Percentiles rank a stretch among this genome's conserved stretches.
phyloP scores from a whole-genome alignment of 164 flowering plant species.

The Vitis rotundifolia region DNA sequence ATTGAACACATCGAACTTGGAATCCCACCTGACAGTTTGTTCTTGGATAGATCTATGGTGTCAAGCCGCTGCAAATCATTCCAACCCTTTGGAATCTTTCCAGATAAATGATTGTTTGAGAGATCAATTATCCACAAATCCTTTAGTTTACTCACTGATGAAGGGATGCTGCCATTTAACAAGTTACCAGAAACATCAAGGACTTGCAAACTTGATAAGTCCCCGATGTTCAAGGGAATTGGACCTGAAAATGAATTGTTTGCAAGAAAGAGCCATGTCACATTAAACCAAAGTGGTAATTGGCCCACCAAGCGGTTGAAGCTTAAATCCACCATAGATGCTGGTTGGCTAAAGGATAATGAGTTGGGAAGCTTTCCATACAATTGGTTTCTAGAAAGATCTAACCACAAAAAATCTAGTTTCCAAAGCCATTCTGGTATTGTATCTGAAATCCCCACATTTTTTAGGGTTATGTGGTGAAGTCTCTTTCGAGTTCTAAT shows the following conservation, averaged over 20 bases:
- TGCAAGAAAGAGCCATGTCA: background rate
- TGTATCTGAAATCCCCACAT: too few relatives aligned
- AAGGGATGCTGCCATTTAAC: constrained; percentile 29
- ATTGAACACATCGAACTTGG: too few relatives aligned
- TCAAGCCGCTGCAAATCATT: too few relatives aligned
- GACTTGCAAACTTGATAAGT: background rate
- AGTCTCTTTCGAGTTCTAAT: background rate
- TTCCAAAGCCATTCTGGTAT: constrained; percentile 23
- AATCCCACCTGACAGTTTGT: too few relatives aligned
- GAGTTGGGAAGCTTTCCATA: constrained; percentile 17
- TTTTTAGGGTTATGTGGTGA: too few relatives aligned
- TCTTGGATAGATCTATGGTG: too few relatives aligned
- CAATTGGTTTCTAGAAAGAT: constrained; percentile 22
- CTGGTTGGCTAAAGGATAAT: background rate
- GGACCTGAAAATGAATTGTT: constrained; percentile 23
- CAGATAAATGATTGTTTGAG: background rate
- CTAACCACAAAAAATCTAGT: background rate
- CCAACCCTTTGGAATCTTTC: too few relatives aligned
- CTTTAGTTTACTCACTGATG: background rate
- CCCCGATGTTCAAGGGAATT: constrained; percentile 15
- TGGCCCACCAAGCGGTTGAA: constrained; percentile 17
- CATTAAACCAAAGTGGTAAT: constrained; percentile 11
- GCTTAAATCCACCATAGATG: constrained; percentile 17
- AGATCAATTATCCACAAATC: constrained; percentile 7
- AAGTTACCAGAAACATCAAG: constrained; percentile 18